phyloP scores from a whole-genome alignment of 2,329 filamentous ascomycete species.

The Dothideomycetes sp. region DNA sequence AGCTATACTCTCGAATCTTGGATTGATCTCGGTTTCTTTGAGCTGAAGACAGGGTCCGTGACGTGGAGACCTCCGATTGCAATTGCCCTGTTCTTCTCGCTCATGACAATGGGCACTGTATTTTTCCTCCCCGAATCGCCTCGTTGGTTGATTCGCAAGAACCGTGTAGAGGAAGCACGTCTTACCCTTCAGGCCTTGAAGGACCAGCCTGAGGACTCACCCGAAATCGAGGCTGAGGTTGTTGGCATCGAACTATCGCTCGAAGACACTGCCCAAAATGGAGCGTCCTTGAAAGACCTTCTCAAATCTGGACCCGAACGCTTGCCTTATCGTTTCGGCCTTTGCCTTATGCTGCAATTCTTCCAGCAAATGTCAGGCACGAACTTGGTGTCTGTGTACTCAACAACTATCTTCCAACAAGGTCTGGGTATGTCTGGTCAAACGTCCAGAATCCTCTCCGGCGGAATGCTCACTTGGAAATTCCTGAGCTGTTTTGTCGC shows the following conservation, averaged over 20 bases:
- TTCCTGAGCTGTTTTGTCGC: conserved; percentile 41
- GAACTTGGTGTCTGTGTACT: conserved; percentile 20
- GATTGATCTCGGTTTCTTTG: conserved; percentile 36
- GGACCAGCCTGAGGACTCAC: conserved; percentile 25
- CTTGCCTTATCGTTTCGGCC: conserved; percentile 38
- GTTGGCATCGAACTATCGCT: conserved; percentile 38
- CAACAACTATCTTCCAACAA: conserved; percentile 18
- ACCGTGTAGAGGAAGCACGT: conserved; percentile 19
- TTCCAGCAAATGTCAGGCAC: conserved; percentile 41
- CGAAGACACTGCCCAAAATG: conserved; percentile 28
- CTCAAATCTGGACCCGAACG: conserved; percentile 40
- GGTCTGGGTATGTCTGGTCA: conserved; percentile 27
- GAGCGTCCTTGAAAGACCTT: conserved; percentile 31
- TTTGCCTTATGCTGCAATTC: conserved; percentile 40
- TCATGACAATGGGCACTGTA: conserved; percentile 18
- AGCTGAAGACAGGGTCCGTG: conserved; percentile 25
- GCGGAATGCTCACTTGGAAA: conserved; percentile 43
- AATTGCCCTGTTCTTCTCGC: conserved; percentile 36
- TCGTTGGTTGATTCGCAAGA: conserved; percentile 25
- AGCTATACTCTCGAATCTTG: conserved; percentile 35
- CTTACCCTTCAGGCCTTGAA: conserved; percentile 28
- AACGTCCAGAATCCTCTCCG: conserved; percentile 31
- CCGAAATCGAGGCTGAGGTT: conserved; percentile 32
- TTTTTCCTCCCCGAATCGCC: conserved; percentile 29
- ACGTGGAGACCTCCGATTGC: conserved; percentile 34